phyloP scores from a whole-genome alignment of 2,329 filamentous ascomycete species.

The Lachnellula hyalina region DNA sequence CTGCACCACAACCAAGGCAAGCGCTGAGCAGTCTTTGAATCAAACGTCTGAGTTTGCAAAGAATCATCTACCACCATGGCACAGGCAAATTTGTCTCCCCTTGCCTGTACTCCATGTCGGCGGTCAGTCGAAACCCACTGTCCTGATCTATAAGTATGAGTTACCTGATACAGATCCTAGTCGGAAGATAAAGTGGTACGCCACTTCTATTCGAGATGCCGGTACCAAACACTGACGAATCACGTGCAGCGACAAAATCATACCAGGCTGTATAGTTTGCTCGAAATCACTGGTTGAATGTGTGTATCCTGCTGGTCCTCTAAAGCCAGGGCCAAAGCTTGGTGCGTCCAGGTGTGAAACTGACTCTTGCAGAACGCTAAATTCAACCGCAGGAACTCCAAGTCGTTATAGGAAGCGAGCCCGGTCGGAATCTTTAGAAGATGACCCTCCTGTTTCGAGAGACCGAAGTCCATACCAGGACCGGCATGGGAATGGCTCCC shows the following conservation, averaged over 20 bases:
- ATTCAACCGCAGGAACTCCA: not conserved
- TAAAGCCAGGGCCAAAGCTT: conserved; percentile 3
- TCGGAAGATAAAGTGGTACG: not conserved
- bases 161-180: too few relatives aligned
- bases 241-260: not conserved
- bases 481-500: not conserved
- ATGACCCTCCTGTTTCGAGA: too few relatives aligned
- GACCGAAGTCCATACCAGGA: not conserved
- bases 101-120: too few relatives aligned
- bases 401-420: not conserved
- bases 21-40: too few relatives aligned
- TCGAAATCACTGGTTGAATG: not conserved
- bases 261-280: conserved; percentile 1
- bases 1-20: too few relatives aligned
- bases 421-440: not conserved
- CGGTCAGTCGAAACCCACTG: too few relatives aligned
- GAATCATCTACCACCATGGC: too few relatives aligned
- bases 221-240: not conserved
- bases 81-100: too few relatives aligned
- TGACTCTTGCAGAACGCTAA: not conserved
- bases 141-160: too few relatives aligned
- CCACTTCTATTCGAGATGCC: not conserved
- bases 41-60: too few relatives aligned
- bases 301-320: not conserved
- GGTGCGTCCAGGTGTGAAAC: not conserved